These are phyloP conservation scores for Lactarius vividus DNA, from an alignment of 768 basidiomycete genomes.

Conservation along the genomic window DNA sequence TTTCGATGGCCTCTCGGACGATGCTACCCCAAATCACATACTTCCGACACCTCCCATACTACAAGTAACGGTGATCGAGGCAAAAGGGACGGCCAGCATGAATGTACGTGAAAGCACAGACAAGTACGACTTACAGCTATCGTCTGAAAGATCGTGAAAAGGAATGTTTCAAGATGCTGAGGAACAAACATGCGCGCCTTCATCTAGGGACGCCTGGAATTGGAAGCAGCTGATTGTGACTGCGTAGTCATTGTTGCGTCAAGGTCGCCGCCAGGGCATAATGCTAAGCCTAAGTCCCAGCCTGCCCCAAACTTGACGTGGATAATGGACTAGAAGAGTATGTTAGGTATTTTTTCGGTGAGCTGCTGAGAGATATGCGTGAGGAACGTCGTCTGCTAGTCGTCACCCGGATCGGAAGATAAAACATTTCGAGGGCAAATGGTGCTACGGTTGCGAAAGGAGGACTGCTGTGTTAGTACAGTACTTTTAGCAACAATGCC, in stretches of 20 bases:
- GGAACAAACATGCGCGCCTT: slow-evolving; percentile 9
- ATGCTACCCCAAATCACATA: too few relatives aligned
- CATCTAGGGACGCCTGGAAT: not conserved
- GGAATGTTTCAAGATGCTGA: slow-evolving; percentile 11
- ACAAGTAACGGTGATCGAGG: not conserved
- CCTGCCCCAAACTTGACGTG: slow-evolving; percentile 17
- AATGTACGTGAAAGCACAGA: slow-evolving; percentile 2
- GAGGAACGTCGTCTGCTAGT: not conserved
- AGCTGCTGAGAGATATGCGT: slow-evolving; percentile 16
- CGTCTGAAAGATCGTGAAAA: not conserved
- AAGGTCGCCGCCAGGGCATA: slow-evolving; percentile 16
- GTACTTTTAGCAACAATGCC: slow-evolving; percentile 12
- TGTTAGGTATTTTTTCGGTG: too few relatives aligned
- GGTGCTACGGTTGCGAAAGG: slow-evolving; percentile 28
- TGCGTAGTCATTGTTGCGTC: slow-evolving; percentile 8
- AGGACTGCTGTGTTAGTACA: not conserved
- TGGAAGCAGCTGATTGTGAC: slow-evolving; percentile 7
- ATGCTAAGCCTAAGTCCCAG: not conserved
- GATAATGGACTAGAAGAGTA: not conserved
- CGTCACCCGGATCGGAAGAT: slow-evolving; percentile 1
- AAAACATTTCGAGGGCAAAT: slow-evolving; percentile 21
- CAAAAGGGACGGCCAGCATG: not conserved
- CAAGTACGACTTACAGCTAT: not conserved
- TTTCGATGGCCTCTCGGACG: too few relatives aligned
- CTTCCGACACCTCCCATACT: not conserved